phyloP scores from a whole-genome alignment of 2,329 filamentous ascomycete species.

The Metarhizium humberi region DNA sequence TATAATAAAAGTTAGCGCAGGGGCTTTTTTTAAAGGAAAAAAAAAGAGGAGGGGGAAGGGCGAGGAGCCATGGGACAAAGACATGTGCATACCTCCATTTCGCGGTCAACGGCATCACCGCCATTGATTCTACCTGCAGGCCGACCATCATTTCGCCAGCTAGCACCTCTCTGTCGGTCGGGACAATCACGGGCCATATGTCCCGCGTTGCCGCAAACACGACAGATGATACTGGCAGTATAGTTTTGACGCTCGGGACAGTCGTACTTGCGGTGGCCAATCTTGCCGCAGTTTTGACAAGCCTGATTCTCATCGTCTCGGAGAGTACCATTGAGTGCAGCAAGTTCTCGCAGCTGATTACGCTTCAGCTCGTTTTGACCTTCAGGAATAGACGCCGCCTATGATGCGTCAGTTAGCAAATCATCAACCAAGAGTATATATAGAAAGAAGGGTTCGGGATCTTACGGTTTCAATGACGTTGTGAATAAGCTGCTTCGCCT shows the following conservation, averaged over 20 bases:
- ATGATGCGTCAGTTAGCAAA: conserved; percentile 14
- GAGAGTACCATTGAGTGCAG: conserved; percentile 95
- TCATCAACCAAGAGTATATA: not conserved
- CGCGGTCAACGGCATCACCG: conserved; percentile 81
- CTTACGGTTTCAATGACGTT: conserved; percentile 97
- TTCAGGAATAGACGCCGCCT: conserved; percentile 98
- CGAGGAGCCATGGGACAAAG: not conserved
- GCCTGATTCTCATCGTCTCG: conserved; percentile 99
- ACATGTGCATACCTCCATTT: conserved; percentile 71
- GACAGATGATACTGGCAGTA: conserved; percentile 98
- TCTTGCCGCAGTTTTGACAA: conserved; percentile 98
- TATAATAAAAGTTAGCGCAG: conserved; percentile 35
- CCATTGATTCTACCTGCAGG: conserved; percentile 59
- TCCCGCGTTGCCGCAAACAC: conserved; percentile 93
- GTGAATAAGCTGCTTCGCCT: conserved; percentile 96
- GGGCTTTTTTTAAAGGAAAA: not conserved
- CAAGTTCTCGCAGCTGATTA: conserved; percentile 95
- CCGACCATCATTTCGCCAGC: conserved; percentile 72
- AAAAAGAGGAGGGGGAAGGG: not conserved
- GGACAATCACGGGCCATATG: conserved; percentile 98
- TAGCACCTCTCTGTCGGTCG: conserved; percentile 80
- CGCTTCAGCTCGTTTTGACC: conserved; percentile 98
- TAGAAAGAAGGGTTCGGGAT: conserved; percentile 12
- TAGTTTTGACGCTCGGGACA: conserved; percentile 96
- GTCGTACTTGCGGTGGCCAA: conserved; percentile 97